Evolutionary conservation across 1,284 basidiomycete genomes (phyloP).

Genomic region (Ganoderma lingzhi): DNA sequence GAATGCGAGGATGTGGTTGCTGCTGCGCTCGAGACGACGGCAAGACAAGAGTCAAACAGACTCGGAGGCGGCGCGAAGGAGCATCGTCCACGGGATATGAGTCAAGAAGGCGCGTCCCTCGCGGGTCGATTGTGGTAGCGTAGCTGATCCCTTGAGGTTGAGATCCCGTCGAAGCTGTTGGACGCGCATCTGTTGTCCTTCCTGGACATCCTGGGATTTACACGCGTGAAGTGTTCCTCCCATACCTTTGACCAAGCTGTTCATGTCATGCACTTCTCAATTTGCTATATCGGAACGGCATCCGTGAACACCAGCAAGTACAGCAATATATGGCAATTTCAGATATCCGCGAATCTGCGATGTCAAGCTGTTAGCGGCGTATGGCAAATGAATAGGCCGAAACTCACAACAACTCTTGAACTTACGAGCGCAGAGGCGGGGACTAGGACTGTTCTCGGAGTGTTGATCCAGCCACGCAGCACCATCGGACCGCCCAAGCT

Average conservation of each 20-base stretch:
- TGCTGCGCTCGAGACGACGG: slow-evolving; percentile 22
- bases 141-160: slow-evolving; percentile 22
- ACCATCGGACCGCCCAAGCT: slow-evolving; percentile 6
- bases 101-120: slow-evolving; percentile 25
- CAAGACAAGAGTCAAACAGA: slow-evolving; percentile 23
- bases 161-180: slow-evolving; percentile 16
- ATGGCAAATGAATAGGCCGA: slow-evolving; percentile 7
- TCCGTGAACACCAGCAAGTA: slow-evolving; percentile 3
- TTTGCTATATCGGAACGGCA: slow-evolving; percentile 21
- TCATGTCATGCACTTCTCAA: slow-evolving; percentile 14
- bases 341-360: not conserved
- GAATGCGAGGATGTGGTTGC: slow-evolving; percentile 27
- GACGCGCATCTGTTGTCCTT: slow-evolving; percentile 16
- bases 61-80: slow-evolving; percentile 10
- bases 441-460: not conserved
- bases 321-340: slow-evolving; percentile 8
- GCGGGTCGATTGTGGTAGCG: slow-evolving; percentile 23
- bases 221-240: slow-evolving; percentile 15
- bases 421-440: not conserved
- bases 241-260: slow-evolving; percentile 14
- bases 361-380: slow-evolving; percentile 8
- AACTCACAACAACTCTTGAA: slow-evolving; percentile 1
- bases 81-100: slow-evolving; percentile 24
- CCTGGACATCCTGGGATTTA: slow-evolving; percentile 19
- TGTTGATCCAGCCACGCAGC: not conserved